Base-by-base conservation (phyloP, 2,329 filamentous ascomycete species). In the Emmonsia crescens region DNA sequence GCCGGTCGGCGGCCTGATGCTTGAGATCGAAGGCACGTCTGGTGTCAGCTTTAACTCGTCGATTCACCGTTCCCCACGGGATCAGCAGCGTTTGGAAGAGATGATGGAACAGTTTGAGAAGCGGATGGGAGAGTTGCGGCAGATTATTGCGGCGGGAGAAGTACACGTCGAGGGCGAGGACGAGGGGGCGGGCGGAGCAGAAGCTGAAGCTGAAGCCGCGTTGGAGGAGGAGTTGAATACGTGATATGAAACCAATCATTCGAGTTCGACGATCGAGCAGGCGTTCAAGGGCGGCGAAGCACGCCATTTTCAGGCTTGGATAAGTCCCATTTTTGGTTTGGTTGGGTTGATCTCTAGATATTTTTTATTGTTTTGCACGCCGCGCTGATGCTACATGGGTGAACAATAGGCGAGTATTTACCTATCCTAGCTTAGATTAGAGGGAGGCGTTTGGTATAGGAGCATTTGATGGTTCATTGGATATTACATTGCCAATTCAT, bases 91-190 rank as follows among this genome's bases (percentile, higher is more conserved):
- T 46, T 65, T 78, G 62, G 76, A 77, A 63, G 76, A 77, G 40
- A 76, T 79, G 77, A 76, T 79, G 72, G 76, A 75, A 48, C 72
- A 76, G 44, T 79, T 79, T 65, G 75, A 76, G 57, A 76, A 73
- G 62, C 67, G 76, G 29, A 73, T 80, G 69, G 70, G 67, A 14
- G 77, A 78, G 64, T 67, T 80, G 64, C 72, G 75, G 59, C 70
- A 68, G 57, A 70, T 79, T 5, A 76, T 79, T 64, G 75, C 77
- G 60, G 69, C 68, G 1, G 71, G 72, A 55, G 64, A 51, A 10
- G 60, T 61, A 12, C 65, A 68, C 44, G 19, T 29, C 12, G 24
- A 31, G 21, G 40, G 31, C 24, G n/a, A n/a, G 14, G 40, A 19
- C 31, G 52, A 31, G 24, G 19, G 24, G 16, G 5, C 8, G 38